Conservation (phyloP, 768 basidiomycete species). For the Roridomyces roridus region DNA sequence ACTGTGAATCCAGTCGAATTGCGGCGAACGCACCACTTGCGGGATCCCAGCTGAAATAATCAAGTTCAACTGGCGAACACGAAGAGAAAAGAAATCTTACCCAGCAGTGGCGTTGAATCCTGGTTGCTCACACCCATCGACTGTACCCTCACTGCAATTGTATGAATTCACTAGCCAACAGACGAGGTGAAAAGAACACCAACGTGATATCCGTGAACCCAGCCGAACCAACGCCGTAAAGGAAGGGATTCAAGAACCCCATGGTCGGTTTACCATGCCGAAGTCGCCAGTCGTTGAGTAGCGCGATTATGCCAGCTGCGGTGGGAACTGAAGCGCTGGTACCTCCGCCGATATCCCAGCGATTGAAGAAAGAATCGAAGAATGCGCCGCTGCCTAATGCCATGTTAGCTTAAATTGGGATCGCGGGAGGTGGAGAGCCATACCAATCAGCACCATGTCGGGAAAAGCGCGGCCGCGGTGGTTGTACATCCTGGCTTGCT, state of each 20-base stretch:
- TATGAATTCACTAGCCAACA: slow-evolving; percentile 39
- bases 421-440: too few relatives aligned
- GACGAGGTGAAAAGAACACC: slow-evolving; percentile 41
- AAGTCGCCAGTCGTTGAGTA: slow-evolving; percentile 50
- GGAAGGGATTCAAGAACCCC: slow-evolving; percentile 45
- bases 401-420: not conserved
- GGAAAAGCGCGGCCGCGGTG: slow-evolving; percentile 43
- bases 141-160: slow-evolving; percentile 34
- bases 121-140: slow-evolving; percentile 38
- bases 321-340: slow-evolving; percentile 45
- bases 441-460: slow-evolving; percentile 38
- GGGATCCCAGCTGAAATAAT: too few relatives aligned
- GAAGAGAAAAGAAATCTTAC: slow-evolving; percentile 5
- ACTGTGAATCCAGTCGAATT: too few relatives aligned
- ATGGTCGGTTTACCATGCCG: slow-evolving; percentile 35
- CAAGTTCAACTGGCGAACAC: too few relatives aligned
- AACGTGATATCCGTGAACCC: slow-evolving; percentile 45
- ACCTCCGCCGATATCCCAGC: slow-evolving; percentile 35
- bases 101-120: slow-evolving; percentile 24
- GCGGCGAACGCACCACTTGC: not conserved
- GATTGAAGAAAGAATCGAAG: slow-evolving; percentile 37
- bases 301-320: slow-evolving; percentile 43
- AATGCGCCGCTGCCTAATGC: slow-evolving; percentile 31
- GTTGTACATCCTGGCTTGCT: slow-evolving; percentile 34
- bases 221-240: slow-evolving; percentile 35